Evolutionary conservation across 2,329 filamentous ascomycete species (phyloP).

Genomic region (Fusarium irregulare): DNA sequence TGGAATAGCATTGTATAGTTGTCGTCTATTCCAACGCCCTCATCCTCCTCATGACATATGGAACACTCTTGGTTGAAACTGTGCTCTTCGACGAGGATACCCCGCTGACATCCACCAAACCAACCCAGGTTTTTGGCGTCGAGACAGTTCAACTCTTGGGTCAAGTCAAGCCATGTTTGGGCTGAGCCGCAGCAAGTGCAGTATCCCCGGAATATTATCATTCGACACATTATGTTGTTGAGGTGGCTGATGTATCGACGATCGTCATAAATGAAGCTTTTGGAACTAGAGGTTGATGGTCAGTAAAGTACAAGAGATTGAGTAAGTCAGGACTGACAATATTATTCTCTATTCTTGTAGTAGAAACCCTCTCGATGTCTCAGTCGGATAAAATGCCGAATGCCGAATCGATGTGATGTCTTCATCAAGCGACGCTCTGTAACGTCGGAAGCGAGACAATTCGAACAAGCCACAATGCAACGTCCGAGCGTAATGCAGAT

Average conservation of each 20-base stretch:
- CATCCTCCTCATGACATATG: conserved; percentile 55
- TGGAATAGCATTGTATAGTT: conserved; percentile 27
- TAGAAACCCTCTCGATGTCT: conserved; percentile 15
- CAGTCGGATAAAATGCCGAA: conserved; percentile 13
- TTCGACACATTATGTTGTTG: conserved; percentile 58
- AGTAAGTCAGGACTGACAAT: not conserved
- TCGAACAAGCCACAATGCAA: conserved; percentile 28
- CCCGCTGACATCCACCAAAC: conserved; percentile 58
- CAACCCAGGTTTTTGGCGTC: conserved; percentile 61
- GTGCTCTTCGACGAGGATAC: conserved; percentile 57
- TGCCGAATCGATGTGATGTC: conserved; percentile 6
- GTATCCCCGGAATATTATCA: conserved; percentile 57
- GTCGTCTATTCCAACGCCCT: conserved; percentile 56
- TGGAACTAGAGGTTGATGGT: not conserved
- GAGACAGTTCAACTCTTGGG: conserved; percentile 60
- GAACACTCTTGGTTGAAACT: conserved; percentile 62
- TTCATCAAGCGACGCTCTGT: conserved; percentile 29
- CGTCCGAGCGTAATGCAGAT: conserved; percentile 5
- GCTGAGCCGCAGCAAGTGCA: conserved; percentile 57
- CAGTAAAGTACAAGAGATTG: not conserved
- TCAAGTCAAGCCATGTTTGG: conserved; percentile 58
- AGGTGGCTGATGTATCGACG: conserved; percentile 4
- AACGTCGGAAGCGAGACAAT: conserved; percentile 13
- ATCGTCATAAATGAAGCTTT: not conserved
- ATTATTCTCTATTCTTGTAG: not conserved